Conservation (phyloP, 306 rosid genomes). For the Heteromeles arbutifolia region DNA sequence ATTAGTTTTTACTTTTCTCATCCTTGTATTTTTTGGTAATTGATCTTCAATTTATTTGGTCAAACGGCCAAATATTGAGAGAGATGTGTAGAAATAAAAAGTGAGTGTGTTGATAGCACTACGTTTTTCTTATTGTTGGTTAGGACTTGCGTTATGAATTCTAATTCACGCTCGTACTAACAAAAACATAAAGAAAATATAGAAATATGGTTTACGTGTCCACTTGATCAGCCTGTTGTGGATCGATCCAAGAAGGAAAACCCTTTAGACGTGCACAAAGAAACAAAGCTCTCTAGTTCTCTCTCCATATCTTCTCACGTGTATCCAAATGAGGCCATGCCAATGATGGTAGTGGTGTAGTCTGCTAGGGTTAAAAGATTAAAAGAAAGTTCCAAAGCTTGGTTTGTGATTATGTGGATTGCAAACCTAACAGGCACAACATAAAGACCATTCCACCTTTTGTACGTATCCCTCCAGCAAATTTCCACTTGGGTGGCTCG, state of each 20-base stretch:
- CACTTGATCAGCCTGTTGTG: neutral
- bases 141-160: neutral
- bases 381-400: neutral
- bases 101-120: too few relatives aligned
- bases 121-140: neutral
- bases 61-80: too few relatives aligned
- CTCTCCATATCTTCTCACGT: neutral
- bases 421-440: conserved; percentile 10
- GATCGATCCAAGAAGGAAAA: neutral
- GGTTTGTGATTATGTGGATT: conserved; percentile 19
- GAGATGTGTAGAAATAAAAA: too few relatives aligned
- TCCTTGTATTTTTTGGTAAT: too few relatives aligned
- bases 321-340: neutral
- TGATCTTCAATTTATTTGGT: too few relatives aligned
- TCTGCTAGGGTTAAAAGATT: neutral
- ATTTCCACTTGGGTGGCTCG: conserved; percentile 6
- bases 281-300: neutral
- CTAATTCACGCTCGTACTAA: neutral
- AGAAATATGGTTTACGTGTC: neutral
- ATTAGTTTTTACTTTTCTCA: too few relatives aligned
- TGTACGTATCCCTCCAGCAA: neutral
- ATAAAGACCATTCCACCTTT: neutral
- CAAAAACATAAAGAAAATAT: neutral
- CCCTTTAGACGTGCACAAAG: neutral
- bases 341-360: neutral